These are phyloP conservation scores for Dactylellina haptotyla DNA, from an alignment of 2,329 filamentous ascomycete species.

Conservation along the genomic window DNA sequence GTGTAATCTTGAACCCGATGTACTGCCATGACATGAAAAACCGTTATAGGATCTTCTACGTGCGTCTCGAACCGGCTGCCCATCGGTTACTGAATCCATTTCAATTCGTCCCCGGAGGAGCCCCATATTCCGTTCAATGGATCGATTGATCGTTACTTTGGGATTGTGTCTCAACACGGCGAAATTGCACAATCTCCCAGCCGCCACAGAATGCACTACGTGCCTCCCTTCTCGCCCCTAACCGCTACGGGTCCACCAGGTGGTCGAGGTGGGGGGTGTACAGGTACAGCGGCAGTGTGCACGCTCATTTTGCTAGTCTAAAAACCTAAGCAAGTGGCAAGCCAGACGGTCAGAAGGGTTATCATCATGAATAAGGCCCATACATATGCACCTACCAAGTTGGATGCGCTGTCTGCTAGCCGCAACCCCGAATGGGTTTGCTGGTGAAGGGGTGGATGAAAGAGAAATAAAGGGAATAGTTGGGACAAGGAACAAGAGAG, in stretches of 20 bases:
- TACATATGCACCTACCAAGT: constrained; percentile 42
- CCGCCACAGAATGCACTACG: constrained; percentile 24
- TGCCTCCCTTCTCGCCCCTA: background rate
- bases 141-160: constrained; percentile 21
- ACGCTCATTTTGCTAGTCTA: background rate
- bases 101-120: constrained; percentile 17
- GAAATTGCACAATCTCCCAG: constrained; percentile 52
- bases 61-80: background rate
- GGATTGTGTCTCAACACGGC: constrained; percentile 34
- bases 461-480: background rate
- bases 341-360: background rate
- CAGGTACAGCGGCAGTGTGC: background rate
- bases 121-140: no score
- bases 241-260: constrained; percentile 23
- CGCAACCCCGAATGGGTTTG: constrained; percentile 16
- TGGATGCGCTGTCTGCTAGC: constrained; percentile 49
- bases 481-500: no score
- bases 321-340: constrained; percentile 9
- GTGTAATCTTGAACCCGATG: no score
- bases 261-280: constrained; percentile 11
- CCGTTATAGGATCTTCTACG: background rate
- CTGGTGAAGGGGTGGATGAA: background rate
- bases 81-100: background rate
- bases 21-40: no score
- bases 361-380: constrained; percentile 36